phyloP scores from a whole-genome alignment of 495 filamentous ascomycete genomes.

The Neurospora intermedia region DNA sequence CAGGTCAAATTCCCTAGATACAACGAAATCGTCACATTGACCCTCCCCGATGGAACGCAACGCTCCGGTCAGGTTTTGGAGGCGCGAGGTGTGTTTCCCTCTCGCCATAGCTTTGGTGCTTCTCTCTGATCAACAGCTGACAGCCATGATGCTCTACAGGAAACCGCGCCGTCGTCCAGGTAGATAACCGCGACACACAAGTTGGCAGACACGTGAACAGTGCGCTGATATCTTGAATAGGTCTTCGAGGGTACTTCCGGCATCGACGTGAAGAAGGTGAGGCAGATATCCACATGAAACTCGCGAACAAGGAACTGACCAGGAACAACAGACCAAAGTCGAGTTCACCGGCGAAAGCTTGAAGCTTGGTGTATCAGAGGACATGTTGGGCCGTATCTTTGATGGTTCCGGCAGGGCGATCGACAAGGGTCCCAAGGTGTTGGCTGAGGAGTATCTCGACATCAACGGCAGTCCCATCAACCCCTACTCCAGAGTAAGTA shows the following conservation, averaged over 20 bases:
- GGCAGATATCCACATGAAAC: constrained; percentile 4
- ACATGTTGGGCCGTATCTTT: constrained; percentile 98
- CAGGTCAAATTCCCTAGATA: constrained; percentile 95
- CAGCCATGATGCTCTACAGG: constrained; percentile 37
- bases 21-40: constrained; percentile 96
- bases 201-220: neutral
- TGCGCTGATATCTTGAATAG: constrained; percentile 34
- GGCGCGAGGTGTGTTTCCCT: constrained; percentile 62
- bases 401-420: constrained; percentile 95
- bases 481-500: constrained; percentile 81
- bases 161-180: constrained; percentile 86
- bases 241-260: constrained; percentile 97
- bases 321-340: constrained; percentile 65
- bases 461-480: constrained; percentile 99
- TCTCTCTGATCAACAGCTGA: constrained; percentile 8
- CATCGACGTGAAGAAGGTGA: constrained; percentile 96
- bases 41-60: constrained; percentile 88
- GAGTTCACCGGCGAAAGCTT: constrained; percentile 94
- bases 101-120: neutral
- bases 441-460: constrained; percentile 95
- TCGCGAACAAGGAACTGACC: constrained; percentile 5
- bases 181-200: constrained; percentile 31
- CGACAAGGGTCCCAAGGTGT: constrained; percentile 96
- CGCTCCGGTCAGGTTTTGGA: constrained; percentile 93
- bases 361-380: constrained; percentile 97